These are phyloP conservation scores for Ramularia endophylla DNA, from an alignment of 2,329 filamentous ascomycete species.

Conservation along the genomic window DNA sequence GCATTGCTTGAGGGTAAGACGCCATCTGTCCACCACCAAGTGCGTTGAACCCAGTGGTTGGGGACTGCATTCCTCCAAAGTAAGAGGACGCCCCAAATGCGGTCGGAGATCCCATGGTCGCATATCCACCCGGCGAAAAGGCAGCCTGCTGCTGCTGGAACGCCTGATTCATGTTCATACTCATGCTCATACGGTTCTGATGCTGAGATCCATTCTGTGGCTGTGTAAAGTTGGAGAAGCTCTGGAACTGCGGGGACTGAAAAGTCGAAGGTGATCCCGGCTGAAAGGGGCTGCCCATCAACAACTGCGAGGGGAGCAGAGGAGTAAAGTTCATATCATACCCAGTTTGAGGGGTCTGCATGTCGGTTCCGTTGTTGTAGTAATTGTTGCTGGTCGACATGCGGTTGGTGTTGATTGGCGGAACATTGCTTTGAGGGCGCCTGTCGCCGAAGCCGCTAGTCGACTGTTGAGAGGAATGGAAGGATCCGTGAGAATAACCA, in stretches of 20 bases:
- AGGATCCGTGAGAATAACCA: constrained; percentile 88
- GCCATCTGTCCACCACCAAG: constrained; percentile 43
- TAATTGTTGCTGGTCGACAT: constrained; percentile 45
- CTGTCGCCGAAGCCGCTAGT: constrained; percentile 79
- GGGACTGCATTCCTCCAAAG: constrained; percentile 75
- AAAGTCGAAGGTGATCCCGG: constrained; percentile 88
- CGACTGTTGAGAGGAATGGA: constrained; percentile 68
- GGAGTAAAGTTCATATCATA: constrained; percentile 99
- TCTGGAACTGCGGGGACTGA: constrained; percentile 86
- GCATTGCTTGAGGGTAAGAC: constrained; percentile 47
- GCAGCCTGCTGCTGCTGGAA: constrained; percentile 60
- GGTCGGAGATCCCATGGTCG: constrained; percentile 78
- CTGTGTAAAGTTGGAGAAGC: constrained; percentile 69
- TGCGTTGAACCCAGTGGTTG: constrained; percentile 67
- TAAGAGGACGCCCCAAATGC: constrained; percentile 76
- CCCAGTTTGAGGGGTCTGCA: constrained; percentile 79
- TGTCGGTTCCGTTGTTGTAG: constrained; percentile 48
- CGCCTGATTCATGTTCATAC: constrained; percentile 60
- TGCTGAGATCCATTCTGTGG: constrained; percentile 43
- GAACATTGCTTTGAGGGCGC: constrained; percentile 77
- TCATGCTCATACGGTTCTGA: constrained; percentile 48
- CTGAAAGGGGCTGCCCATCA: constrained; percentile 95
- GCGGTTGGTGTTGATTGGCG: constrained; percentile 68
- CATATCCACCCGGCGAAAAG: constrained; percentile 78
- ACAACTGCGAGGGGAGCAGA: constrained; percentile 84